A percentile compares a stretch with the other conserved stretches of the same genome.
Evolutionary conservation across 768 basidiomycete genomes (phyloP).

Genomic region (Amylocystis lapponica): DNA sequence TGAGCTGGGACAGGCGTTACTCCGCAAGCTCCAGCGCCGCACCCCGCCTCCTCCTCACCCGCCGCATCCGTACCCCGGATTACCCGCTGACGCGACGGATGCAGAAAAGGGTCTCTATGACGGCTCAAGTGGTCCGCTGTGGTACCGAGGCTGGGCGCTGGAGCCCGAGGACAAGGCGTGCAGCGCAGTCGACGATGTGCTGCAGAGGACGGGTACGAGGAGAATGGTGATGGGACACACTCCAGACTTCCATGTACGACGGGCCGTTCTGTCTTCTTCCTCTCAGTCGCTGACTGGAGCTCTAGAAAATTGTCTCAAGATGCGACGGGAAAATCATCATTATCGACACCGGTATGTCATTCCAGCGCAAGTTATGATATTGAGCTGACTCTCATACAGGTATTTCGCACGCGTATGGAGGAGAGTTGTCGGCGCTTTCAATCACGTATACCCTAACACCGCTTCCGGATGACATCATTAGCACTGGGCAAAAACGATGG

Average conservation of each 20-base stretch:
- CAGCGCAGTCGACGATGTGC: constrained; percentile 60
- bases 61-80: constrained; percentile 64
- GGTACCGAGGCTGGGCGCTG: constrained; percentile 93
- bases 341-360: constrained; percentile 86
- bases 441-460: constrained; percentile 82
- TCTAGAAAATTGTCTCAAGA: constrained; percentile 78
- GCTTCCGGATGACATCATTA: constrained; percentile 22
- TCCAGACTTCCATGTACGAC: constrained; percentile 68
- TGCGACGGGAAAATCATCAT: constrained; percentile 93
- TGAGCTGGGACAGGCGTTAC: constrained; percentile 58
- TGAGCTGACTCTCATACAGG: constrained; percentile 38
- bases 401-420: constrained; percentile 96
- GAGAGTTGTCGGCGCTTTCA: constrained; percentile 81
- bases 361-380: constrained; percentile 2
- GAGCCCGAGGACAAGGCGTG: constrained; percentile 69
- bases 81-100: constrained; percentile 58
- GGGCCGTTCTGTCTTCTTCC: too few species aligned
- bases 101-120: constrained; percentile 74
- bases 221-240: constrained; percentile 97
- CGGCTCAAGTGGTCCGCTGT: constrained; percentile 74
- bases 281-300: background rate
- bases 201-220: constrained; percentile 71
- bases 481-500: constrained; percentile 38
- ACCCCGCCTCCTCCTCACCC: constrained; percentile 71
- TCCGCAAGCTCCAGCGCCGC: constrained; percentile 64